Conservation (phyloP, 116 monocot genomes). For the Papilionanthe hybrid region DNA sequence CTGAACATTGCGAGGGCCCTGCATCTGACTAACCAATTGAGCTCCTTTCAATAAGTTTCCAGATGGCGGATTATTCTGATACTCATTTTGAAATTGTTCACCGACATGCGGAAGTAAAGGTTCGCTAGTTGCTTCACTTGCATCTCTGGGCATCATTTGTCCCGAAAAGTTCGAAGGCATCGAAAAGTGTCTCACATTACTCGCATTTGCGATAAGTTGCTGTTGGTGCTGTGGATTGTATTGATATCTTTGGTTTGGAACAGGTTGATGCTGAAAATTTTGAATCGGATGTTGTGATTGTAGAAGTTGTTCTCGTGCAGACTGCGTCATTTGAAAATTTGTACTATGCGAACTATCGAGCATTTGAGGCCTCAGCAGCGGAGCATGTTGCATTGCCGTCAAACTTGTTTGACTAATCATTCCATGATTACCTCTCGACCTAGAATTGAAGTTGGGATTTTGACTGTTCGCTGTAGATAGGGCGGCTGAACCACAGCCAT, state of each 20-base stretch:
- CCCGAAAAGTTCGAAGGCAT: conserved; percentile 22
- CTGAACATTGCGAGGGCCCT: conserved; percentile 39
- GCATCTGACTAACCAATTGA: conserved; percentile 29
- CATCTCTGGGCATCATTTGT: conserved; percentile 27
- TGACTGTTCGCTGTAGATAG: conserved; percentile 31
- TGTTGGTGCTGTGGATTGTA: conserved; percentile 31
- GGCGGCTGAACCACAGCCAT: conserved; percentile 26
- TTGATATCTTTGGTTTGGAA: conserved; percentile 41
- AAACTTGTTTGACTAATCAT: conserved; percentile 29
- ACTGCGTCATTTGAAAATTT: conserved; percentile 39
- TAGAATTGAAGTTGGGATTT: conserved; percentile 38
- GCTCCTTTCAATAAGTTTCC: conserved; percentile 22
- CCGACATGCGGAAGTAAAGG: conserved; percentile 20
- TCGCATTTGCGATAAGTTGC: conserved; percentile 21
- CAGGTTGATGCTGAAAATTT: conserved; percentile 26
- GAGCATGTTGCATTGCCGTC: conserved; percentile 33
- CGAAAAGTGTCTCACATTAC: conserved; percentile 29
- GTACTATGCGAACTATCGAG: conserved; percentile 47
- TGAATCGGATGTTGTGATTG: conserved; percentile 41
- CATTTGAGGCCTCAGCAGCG: conserved; percentile 25
- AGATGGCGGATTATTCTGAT: conserved; percentile 26
- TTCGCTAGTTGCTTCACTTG: conserved; percentile 27
- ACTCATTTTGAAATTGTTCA: conserved; percentile 42
- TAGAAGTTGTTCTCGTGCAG: conserved; percentile 28
- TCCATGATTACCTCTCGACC: conserved; percentile 28